Evolutionary conservation across 176 grass and related monocot genomes (phyloP).

Genomic region (Chrysopogon serrulatus): DNA sequence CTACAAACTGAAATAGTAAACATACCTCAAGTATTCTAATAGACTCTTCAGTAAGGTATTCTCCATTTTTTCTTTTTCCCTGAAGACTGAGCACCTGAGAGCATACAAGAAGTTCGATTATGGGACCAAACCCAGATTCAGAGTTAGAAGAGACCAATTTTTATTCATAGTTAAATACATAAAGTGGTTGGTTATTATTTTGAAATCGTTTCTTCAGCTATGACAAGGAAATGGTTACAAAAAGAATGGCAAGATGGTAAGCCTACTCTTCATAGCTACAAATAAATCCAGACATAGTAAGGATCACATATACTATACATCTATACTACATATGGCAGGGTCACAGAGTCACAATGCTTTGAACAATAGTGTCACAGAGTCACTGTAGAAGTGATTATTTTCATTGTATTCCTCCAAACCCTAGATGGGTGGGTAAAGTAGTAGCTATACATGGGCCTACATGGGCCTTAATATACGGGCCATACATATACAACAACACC

Average conservation of each 20-base stretch:
- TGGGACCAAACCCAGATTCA: background rate
- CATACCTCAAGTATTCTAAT: conserved; percentile 90
- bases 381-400: too few species aligned
- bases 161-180: background rate
- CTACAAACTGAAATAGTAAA: background rate
- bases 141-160: background rate
- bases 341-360: background rate
- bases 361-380: background rate
- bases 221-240: background rate
- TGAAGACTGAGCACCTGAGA: conserved; percentile 67
- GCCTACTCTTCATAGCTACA: background rate
- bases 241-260: background rate
- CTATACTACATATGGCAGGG: background rate
- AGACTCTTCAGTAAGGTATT: conserved; percentile 71
- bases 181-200: background rate
- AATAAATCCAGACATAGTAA: background rate
- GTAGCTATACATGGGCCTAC: too few species aligned
- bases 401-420: too few species aligned
- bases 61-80: conserved; percentile 69
- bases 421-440: too few species aligned
- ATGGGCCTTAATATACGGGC: too few species aligned
- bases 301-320: background rate
- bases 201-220: background rate
- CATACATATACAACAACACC: too few species aligned
- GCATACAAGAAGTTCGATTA: background rate